phyloP scores from a whole-genome alignment of 306 rosid species.

The Betula pendula region DNA sequence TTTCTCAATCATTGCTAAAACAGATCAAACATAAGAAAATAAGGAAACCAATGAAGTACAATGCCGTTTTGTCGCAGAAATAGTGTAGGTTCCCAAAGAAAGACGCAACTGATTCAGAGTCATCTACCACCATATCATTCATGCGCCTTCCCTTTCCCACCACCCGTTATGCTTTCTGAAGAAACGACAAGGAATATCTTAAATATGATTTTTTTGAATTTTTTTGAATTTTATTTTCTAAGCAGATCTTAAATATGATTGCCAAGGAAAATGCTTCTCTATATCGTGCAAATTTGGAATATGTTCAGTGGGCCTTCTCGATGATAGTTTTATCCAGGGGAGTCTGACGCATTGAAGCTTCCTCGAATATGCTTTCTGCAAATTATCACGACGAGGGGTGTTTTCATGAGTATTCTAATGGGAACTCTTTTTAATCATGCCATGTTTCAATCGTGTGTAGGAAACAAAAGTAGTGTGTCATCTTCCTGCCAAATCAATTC shows the following conservation, averaged over 20 bases:
- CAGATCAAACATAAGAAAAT: background rate
- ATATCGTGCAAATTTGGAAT: background rate
- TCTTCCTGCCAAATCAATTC: no score
- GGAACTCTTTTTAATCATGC: background rate
- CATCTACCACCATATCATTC: background rate
- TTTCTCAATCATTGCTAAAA: background rate
- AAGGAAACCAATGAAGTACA: no score
- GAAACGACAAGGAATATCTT: background rate
- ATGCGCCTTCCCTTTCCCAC: background rate
- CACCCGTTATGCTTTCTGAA: background rate
- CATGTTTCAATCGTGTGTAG: background rate
- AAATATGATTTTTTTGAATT: no score
- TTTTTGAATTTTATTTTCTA: no score
- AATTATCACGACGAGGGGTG: no score
- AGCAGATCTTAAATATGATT: background rate
- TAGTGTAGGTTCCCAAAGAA: background rate
- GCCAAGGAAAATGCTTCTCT: background rate
- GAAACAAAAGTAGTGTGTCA: background rate
- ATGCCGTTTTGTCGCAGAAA: background rate
- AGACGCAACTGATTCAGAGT: background rate
- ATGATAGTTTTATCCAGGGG: background rate
- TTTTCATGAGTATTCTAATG: no score
- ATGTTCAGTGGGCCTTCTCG: background rate
- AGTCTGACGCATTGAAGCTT: constrained; percentile 13
- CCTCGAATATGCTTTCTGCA: background rate